Base-by-base conservation (phyloP, 2,329 filamentous ascomycete species). In the Zasmidium citrigriseum region DNA sequence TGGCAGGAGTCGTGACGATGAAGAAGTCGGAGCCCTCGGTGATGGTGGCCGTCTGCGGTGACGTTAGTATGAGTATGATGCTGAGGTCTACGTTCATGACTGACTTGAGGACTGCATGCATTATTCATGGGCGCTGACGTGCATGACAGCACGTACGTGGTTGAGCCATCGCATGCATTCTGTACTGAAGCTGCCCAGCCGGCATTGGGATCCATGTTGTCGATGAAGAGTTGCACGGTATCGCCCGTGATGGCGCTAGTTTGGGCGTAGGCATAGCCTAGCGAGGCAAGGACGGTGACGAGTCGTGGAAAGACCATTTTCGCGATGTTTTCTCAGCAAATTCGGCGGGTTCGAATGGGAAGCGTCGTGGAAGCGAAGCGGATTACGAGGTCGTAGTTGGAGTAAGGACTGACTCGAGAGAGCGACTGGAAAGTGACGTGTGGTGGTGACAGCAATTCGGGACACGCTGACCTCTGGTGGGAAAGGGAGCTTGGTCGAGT, bases 131-230 rank as follows among this genome's bases (percentile, higher is more conserved):
- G 56, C 11, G 65, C 65, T 22, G 63, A 64, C 2, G 65, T 67
- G 57, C 63, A 62, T 14, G 61, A 64, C 14, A 63, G 46, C 2
- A 64, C 65, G 25, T 67, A 67, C 10, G 64, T 67, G 3, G 65
- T 67, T 18, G 61, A 60, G 48, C 65, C 64, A 22, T 59, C 45
- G 57, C 65, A 67, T 2, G 62, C 64, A 27, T 66, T 62, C 27
- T 64, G 58, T 16, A 67, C 54, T 3, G 65, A 67, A 18, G 65
- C 65, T 27, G 60, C 65, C 65, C 65, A 67, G 11, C 58, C 51
- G 2, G 64, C 58, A 20, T 62, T 59, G 3, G 65, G 65, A 25
- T 67, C 58, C 54, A 63, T 63, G 48, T 67, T 63, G 54, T 67
- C 58, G 27, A 67, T 67, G 59, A 66, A 67, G 50, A 67, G 60